Evolutionary conservation across 2,329 filamentous ascomycete genomes (phyloP), one percentile per base, ranked within the genome.

Genomic region (Pyricularia sp.): DNA sequence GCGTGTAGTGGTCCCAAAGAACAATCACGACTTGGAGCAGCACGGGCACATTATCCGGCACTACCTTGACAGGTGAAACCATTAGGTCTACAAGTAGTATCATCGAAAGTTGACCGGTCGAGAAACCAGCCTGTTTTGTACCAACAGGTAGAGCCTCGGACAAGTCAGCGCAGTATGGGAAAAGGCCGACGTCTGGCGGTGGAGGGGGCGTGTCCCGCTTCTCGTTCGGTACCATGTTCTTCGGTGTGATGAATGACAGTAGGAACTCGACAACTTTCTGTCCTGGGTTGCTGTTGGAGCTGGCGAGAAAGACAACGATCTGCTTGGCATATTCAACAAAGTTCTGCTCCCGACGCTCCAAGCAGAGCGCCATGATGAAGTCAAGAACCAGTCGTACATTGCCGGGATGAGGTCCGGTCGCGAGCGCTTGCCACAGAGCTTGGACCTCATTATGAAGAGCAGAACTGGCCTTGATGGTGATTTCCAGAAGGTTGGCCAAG

Each of bases 261-360:
- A 99, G 81, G 70, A 97, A 97, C 68, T 99, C 94, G 12, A 99
- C 88, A 3, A 99, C 93, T 71, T 96, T 96, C 62, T 90, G 88
- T 0, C 93, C 93, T 1, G 93, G 73, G 76, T 89, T 72, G 84
- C 79, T 83, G 68, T 79, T 82, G 0, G 83, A 96, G 68, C 91
- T 94, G 0, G 94, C 96, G 5, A 99, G 76, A 73, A 97, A 97
- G 1, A 99, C 96, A 19, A 97, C 92, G 64, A 99, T 94, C 75
- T 99, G 94, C 78, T 97, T 99, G 5, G 93, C 93, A 72, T 96
- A 96, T 70, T 97, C 91, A 65, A 99, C 93, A 74, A 97, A 99
- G 70, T 97, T 97, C 71, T 99, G 94, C 74, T 99, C 96, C 62
- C 93, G 87, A 35, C 93, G 87, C 71, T 99, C 94, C 12, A 99